phyloP scores from a whole-genome alignment of 1,139 yeast genomes.

The Debaryomyces udenii region DNA sequence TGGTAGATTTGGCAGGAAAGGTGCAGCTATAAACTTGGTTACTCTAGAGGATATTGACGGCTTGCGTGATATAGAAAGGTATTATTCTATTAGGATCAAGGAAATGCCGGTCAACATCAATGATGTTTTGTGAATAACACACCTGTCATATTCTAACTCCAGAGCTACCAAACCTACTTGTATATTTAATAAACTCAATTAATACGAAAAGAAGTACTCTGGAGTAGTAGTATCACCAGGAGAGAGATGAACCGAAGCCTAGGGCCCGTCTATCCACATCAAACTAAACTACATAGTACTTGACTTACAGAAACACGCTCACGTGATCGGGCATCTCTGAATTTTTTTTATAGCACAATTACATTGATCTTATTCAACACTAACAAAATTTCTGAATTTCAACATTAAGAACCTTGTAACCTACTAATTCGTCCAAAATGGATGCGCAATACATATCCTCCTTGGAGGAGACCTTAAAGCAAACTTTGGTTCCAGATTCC shows the following conservation, averaged over 20 bases:
- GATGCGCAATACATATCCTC: slow-evolving; percentile 69
- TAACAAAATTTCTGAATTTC: slow-evolving; percentile 2
- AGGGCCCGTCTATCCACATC: too few species aligned
- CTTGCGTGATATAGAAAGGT: slow-evolving; percentile 71
- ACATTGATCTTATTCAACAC: too few species aligned
- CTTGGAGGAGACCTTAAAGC: slow-evolving; percentile 77
- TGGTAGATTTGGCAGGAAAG: slow-evolving; percentile 95
- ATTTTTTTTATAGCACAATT: slow-evolving; percentile 9
- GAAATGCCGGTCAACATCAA: slow-evolving; percentile 86
- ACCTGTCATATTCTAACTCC: too few species aligned
- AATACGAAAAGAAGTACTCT: too few species aligned
- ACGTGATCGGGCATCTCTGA: slow-evolving; percentile 13
- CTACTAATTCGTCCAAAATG: slow-evolving; percentile 35
- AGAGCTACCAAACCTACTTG: too few species aligned
- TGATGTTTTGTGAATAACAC: slow-evolving; percentile 41
- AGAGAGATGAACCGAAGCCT: too few species aligned
- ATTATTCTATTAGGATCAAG: slow-evolving; percentile 74
- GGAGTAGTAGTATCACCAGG: background rate
- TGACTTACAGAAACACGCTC: too few species aligned
- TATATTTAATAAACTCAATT: too few species aligned
- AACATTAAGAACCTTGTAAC: slow-evolving; percentile 6
- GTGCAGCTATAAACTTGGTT: slow-evolving; percentile 88
- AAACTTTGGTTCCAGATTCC: slow-evolving; percentile 77
- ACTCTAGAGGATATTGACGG: slow-evolving; percentile 66
- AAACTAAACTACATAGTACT: too few species aligned